Evolutionary conservation across 768 basidiomycete species (phyloP).

Genomic region (Russula lepida): DNA sequence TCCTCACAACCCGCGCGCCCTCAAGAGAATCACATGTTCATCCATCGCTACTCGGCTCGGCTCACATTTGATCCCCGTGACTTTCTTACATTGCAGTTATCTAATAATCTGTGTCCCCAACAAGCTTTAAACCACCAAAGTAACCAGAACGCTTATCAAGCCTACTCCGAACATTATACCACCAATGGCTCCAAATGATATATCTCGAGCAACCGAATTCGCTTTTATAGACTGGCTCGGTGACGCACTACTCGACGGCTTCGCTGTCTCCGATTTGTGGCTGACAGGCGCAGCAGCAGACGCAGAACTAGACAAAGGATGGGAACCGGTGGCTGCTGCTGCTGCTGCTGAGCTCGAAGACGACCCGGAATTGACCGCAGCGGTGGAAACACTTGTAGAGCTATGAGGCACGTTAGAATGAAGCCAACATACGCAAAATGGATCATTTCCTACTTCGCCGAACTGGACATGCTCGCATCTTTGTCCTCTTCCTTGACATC

Average conservation of each 20-base stretch:
- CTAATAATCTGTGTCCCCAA: slow-evolving; percentile 9
- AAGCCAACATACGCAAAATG: background rate
- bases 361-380: background rate
- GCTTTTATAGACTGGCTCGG: slow-evolving; percentile 25
- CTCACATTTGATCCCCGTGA: background rate
- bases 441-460: background rate
- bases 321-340: background rate
- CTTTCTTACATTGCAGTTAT: background rate
- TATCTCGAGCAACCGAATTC: slow-evolving; percentile 29
- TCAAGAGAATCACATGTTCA: slow-evolving; percentile 15
- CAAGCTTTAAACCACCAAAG: slow-evolving; percentile 31
- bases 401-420: background rate
- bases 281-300: background rate
- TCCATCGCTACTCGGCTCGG: background rate
- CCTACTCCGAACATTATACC: slow-evolving; percentile 45
- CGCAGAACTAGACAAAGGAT: background rate
- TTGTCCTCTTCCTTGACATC: slow-evolving; percentile 14
- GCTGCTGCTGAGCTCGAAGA: background rate
- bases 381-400: background rate
- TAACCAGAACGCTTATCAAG: slow-evolving; percentile 37
- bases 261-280: background rate
- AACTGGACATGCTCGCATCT: background rate
- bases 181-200: slow-evolving; percentile 28
- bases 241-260: background rate
- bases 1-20: background rate